These are phyloP conservation scores for Chlorociboria aeruginascens DNA, from an alignment of 495 filamentous ascomycete genomes.

Conservation along the genomic window DNA sequence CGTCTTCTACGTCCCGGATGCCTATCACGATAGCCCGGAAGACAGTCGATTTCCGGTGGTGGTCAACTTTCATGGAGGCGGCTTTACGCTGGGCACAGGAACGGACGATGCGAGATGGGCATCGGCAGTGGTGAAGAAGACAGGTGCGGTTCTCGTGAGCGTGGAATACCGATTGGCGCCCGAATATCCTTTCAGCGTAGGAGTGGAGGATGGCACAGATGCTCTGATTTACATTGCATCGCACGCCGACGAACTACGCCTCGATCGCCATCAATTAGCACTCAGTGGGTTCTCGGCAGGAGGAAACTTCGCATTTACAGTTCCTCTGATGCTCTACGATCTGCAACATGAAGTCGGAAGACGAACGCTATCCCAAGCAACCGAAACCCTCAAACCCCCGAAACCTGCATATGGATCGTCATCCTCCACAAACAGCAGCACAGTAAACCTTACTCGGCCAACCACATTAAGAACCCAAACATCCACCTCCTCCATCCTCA, in stretches of 20 bases:
- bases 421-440: not conserved
- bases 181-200: slow-evolving; percentile 63
- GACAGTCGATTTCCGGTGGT: slow-evolving; percentile 41
- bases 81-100: slow-evolving; percentile 59
- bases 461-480: not conserved
- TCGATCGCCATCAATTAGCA: slow-evolving; percentile 53
- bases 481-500: slow-evolving; percentile 1
- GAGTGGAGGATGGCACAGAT: slow-evolving; percentile 65
- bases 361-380: slow-evolving; percentile 19
- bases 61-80: slow-evolving; percentile 70
- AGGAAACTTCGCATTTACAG: slow-evolving; percentile 74
- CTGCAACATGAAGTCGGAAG: slow-evolving; percentile 17
- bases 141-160: slow-evolving; percentile 45
- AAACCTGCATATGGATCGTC: not conserved
- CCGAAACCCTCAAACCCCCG: slow-evolving; percentile 5
- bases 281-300: slow-evolving; percentile 81
- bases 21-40: slow-evolving; percentile 36
- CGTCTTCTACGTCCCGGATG: slow-evolving; percentile 67
- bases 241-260: slow-evolving; percentile 37
- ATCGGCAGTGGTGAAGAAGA: slow-evolving; percentile 25
- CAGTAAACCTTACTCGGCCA: slow-evolving; percentile 4
- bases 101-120: slow-evolving; percentile 67
- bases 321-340: slow-evolving; percentile 52
- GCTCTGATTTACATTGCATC: slow-evolving; percentile 53
- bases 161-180: slow-evolving; percentile 72